Evolutionary conservation across 257 asterid species (phyloP), one percentile per base, ranked within the genome.

Genomic region (Gardenia jasminoides): DNA sequence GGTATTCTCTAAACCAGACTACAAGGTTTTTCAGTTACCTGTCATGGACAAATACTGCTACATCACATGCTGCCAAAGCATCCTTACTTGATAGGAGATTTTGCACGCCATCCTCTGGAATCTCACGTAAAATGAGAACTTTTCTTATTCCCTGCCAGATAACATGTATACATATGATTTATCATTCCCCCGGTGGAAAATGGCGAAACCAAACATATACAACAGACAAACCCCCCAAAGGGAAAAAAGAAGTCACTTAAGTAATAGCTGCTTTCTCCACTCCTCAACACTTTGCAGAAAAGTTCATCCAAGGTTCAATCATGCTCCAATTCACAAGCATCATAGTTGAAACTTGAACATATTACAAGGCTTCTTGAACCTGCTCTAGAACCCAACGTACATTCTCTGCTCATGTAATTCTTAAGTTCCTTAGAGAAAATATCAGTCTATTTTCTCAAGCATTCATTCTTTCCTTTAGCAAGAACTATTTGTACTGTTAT

Each of bases 11-110:
- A 44, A 33, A 56, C 41, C 31, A 47, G 36, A 30, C 28, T 26
- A 48, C 36, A 64, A 67, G 43, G 33, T n/a, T 80, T 66, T 84
- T 50, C 72, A 71, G 69, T 75, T 84, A 93, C 99, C 99, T 95
- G 90, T 95, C 98, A 82, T 95, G 99, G 76, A 93, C 97, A 89
- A 95, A 95, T 81, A 93, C 77, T 52, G 98, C 99, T 46, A 95
- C 86, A 81, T 95, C 99, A 78, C 99, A 95, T 70, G 90, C 85
- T 66, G 98, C 95, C 88, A 95, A 87, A 77, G 97, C 93, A 84
- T 95, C 97, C 89, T 76, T 92, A 76, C 75, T 85, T 31, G 94
- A 88, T 54, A 95, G 86, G 24, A 93, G 88, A 77, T 81, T 88
- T 61, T 89, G 87, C 69, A 95, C 97, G 82, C 90, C 89, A 65